phyloP scores from a whole-genome alignment of 306 rosid species.

The Carpinus fangiana region DNA sequence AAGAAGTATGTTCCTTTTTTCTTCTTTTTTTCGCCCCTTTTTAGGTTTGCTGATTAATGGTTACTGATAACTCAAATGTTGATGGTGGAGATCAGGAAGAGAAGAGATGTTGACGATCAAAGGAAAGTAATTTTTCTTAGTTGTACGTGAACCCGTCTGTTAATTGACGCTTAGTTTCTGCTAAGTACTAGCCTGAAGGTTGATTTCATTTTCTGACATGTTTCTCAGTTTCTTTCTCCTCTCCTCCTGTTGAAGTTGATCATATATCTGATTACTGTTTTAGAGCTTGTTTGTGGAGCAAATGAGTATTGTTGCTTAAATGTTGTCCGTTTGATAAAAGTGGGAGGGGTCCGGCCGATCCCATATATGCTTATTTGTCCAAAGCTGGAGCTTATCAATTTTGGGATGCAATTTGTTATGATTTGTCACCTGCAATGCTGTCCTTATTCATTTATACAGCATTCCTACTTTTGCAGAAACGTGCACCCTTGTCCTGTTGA shows the following conservation, averaged over 20 bases:
- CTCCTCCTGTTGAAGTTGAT: conserved; percentile 22
- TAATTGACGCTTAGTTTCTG: conserved; percentile 24
- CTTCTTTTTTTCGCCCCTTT: conserved; percentile 15
- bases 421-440: conserved; percentile 43
- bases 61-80: background rate
- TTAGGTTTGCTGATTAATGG: background rate
- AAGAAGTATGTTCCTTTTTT: background rate
- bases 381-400: background rate
- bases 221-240: conserved; percentile 18
- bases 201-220: conserved; percentile 24
- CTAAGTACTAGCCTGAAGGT: conserved; percentile 23
- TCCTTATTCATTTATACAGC: conserved; percentile 51
- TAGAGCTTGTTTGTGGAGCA: background rate
- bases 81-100: background rate
- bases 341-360: conserved; percentile 25
- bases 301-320: background rate
- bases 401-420: conserved; percentile 27
- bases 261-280: conserved; percentile 4
- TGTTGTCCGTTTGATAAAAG: conserved; percentile 1
- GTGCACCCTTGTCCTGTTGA: conserved; percentile 7
- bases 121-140: conserved; percentile 24
- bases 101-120: conserved; percentile 7
- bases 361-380: conserved; percentile 37
- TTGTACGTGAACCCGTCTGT: background rate
- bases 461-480: conserved; percentile 37